phyloP scores from a whole-genome alignment of 805 yeast species.

The Hanseniaspora occidentalis region DNA sequence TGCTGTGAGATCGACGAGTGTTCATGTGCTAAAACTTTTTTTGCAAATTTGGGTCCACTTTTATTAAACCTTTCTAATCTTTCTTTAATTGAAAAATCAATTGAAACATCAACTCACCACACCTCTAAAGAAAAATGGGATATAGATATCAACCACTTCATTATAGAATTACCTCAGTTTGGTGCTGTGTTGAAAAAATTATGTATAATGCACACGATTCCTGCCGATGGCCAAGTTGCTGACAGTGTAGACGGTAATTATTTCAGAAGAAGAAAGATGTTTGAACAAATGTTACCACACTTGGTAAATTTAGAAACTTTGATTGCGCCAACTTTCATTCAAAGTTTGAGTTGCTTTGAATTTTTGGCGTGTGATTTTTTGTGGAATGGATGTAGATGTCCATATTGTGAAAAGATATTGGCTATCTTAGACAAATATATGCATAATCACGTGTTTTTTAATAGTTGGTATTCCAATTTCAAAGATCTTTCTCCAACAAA shows the following conservation, averaged over 20 bases:
- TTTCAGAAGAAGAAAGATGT: constrained; percentile 42
- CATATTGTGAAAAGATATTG: constrained; percentile 37
- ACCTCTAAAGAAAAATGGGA: constrained; percentile 46
- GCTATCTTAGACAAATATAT: constrained; percentile 46
- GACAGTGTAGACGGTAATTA: constrained; percentile 72
- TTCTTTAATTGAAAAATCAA: constrained; percentile 23
- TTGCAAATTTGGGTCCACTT: constrained; percentile 26
- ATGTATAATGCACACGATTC: constrained; percentile 46
- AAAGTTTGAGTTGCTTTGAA: constrained; percentile 55
- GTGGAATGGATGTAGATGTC: constrained; percentile 71
- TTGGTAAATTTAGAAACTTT: constrained; percentile 31
- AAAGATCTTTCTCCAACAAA: constrained; percentile 52
- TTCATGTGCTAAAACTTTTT: constrained; percentile 34
- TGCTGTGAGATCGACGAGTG: constrained; percentile 40
- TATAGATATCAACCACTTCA: constrained; percentile 31
- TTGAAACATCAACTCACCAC: constrained; percentile 28
- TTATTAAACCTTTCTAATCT: constrained; percentile 16
- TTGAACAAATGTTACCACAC: constrained; percentile 35
- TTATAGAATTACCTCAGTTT: constrained; percentile 25
- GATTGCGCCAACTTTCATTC: constrained; percentile 46
- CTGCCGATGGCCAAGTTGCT: constrained; percentile 39
- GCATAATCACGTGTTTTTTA: constrained; percentile 52
- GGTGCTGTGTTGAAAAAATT: constrained; percentile 26
- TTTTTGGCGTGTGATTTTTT: constrained; percentile 54
- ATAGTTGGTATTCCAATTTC: constrained; percentile 29